A percentile compares a stretch with the other conserved stretches of the same genome.
Evolutionary conservation across 1,139 yeast genomes (phyloP).

Genomic region (Pichia sp.): DNA sequence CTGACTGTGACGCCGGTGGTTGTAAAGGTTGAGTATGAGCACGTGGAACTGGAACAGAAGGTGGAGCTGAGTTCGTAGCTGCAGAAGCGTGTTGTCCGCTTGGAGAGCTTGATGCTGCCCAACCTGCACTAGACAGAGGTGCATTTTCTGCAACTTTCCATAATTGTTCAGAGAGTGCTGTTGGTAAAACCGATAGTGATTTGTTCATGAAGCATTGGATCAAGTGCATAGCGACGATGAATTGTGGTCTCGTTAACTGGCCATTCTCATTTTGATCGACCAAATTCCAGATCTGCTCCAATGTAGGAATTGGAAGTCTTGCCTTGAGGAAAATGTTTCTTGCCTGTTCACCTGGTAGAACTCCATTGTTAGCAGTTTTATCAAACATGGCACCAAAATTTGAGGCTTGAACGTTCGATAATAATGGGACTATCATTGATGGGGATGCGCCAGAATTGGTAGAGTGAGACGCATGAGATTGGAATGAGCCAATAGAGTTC

Average conservation of each 20-base stretch:
- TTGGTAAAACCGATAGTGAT: conserved; percentile 48
- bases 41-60: conserved; percentile 6
- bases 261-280: conserved; percentile 77
- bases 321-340: conserved; percentile 85
- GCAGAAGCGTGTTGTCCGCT: background rate
- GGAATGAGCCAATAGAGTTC: conserved; percentile 20
- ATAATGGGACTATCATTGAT: conserved; percentile 42
- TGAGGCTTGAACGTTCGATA: conserved; percentile 58
- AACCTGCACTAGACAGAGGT: background rate
- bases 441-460: conserved; percentile 1
- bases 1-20: conserved; percentile 1
- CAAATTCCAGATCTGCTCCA: conserved; percentile 85
- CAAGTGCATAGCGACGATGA: conserved; percentile 91
- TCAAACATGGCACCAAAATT: conserved; percentile 70
- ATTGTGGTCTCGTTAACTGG: conserved; percentile 61
- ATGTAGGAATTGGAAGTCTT: conserved; percentile 61
- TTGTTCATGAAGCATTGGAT: conserved; percentile 71
- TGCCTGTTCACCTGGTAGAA: conserved; percentile 69
- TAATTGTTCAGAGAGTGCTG: conserved; percentile 54
- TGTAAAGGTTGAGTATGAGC: conserved; percentile 1
- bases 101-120: conserved; percentile 9
- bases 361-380: conserved; percentile 55
- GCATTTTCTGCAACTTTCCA: conserved; percentile 41
- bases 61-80: background rate
- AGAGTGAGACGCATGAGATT: conserved; percentile 1